Evolutionary conservation across 2,329 filamentous ascomycete genomes (phyloP), one percentile per base, ranked within the genome.

Genomic region (Colletotrichum phormii): DNA sequence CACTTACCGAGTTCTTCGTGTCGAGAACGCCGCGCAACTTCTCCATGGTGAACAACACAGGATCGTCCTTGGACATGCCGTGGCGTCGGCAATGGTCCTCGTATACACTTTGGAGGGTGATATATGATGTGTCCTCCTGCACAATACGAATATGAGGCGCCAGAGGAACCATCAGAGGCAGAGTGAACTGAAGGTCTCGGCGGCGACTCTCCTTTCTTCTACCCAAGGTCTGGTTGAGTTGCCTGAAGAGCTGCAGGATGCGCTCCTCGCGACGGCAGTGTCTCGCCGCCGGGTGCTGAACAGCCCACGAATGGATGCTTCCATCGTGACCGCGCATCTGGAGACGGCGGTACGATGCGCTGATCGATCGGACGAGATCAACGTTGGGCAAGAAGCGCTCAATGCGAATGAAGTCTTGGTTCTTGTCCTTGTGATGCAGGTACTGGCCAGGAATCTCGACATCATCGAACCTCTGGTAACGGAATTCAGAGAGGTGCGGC

Each of bases 381-480:
- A 99, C 95, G 76, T 97, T 94, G 11, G 97, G 95, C 77, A 99
- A 84, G 89, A 99, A 99, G 29, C 96, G 93, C 81, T 99, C 97
- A 76, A 99, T 98, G 58, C 95, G 93, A 76, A 99, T 93, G 80
- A 99, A 99, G 81, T 99, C 97, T 78, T 97, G 95, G 82, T 99
- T 99, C 89, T 98, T 99, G 79, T 99, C 97, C 82, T 97, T 97
- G 84, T 98, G 97, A 80, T 97, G 92, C 75, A 98, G 86, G 82
- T 99, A 99, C 81, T 99, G 97, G 0, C 97, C 97, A 3, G 97
- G 97, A 46, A 99, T 91, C 83, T 99, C 97, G 13, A 99, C 96
- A 78, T 99, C 97, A 79, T 99, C 97, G 77, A 99, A 98, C 82
- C 98, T 98, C 81, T 97, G 92, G 86, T 98, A 99, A 51, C 95